Evolutionary conservation across 768 basidiomycete genomes (phyloP).

Genomic region (Amanita pseudoporphyria): DNA sequence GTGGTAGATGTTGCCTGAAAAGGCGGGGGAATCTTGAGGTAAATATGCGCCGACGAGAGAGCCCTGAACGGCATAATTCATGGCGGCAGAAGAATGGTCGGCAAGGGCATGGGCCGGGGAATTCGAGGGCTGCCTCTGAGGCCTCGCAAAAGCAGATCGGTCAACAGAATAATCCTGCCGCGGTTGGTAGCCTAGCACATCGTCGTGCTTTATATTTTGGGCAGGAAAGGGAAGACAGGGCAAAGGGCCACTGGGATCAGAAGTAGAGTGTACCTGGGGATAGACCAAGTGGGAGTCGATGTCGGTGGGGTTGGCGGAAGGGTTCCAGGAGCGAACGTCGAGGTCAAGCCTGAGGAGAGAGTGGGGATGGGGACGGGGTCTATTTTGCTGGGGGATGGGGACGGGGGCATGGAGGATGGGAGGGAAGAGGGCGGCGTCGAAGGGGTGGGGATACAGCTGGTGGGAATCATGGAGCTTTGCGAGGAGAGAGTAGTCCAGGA

Average conservation of each 20-base stretch:
- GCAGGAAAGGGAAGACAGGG: conserved; percentile 1
- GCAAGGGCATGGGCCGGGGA: background rate
- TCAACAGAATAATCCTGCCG: background rate
- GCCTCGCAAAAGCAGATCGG: conserved; percentile 6
- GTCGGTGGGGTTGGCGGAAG: conserved; percentile 16
- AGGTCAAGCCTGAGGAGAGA: conserved; percentile 8
- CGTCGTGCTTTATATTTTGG: conserved; percentile 9
- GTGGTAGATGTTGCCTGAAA: conserved; percentile 6
- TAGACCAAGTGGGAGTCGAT: conserved; percentile 18
- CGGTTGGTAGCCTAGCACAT: conserved; percentile 6
- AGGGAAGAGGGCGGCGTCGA: conserved; percentile 9
- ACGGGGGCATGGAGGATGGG: conserved; percentile 17
- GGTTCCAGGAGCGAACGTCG: conserved; percentile 7
- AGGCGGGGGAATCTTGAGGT: conserved; percentile 10
- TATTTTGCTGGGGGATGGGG: conserved; percentile 12
- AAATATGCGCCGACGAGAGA: conserved; percentile 9
- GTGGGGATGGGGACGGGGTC: conserved; percentile 13
- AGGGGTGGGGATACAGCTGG: conserved; percentile 10
- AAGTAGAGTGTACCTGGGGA: conserved; percentile 8
- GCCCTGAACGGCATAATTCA: conserved; percentile 10
- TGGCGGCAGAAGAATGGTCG: background rate
- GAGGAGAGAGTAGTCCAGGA: conserved; percentile 8
- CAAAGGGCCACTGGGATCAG: conserved; percentile 7
- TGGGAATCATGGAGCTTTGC: conserved; percentile 8
- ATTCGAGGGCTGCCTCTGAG: conserved; percentile 1